These are phyloP conservation scores for Hibiscus syriacus DNA, from an alignment of 345 rosid genomes.

Conservation along the genomic window DNA sequence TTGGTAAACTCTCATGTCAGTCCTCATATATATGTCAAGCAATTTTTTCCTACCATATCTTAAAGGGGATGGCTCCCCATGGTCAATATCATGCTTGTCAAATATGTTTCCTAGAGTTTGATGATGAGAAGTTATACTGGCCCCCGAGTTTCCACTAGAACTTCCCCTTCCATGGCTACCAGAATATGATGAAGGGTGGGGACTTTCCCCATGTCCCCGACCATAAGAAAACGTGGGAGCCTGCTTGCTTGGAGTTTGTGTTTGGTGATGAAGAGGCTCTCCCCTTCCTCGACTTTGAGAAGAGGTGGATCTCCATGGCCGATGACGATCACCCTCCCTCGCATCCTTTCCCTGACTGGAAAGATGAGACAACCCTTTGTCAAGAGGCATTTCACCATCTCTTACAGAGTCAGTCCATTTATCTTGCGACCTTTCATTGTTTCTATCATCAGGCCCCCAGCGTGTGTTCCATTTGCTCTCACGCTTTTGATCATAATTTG, in stretches of 20 bases:
- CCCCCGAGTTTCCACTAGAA: slow-evolving; percentile 43
- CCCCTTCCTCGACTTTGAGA: background rate
- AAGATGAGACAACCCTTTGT: background rate
- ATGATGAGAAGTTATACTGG: slow-evolving; percentile 28
- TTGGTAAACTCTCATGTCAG: slow-evolving; percentile 36
- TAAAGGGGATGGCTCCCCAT: slow-evolving; percentile 41
- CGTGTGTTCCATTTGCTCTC: background rate
- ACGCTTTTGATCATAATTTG: background rate
- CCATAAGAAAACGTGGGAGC: background rate
- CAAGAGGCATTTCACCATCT: background rate
- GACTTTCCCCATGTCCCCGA: slow-evolving; percentile 46
- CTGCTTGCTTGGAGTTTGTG: background rate
- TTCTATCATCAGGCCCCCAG: background rate
- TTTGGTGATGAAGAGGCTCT: background rate
- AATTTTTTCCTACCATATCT: slow-evolving; percentile 54
- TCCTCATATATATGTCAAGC: slow-evolving; percentile 63
- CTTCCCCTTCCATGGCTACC: slow-evolving; percentile 4
- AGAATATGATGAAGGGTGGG: slow-evolving; percentile 13
- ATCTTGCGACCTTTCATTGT: background rate
- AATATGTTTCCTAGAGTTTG: slow-evolving; percentile 35
- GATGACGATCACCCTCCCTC: background rate
- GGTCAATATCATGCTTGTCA: slow-evolving; percentile 54
- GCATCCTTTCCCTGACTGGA: background rate
- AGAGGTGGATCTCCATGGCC: background rate
- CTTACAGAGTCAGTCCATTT: background rate